A percentile compares a stretch with the other conserved stretches of the same genome.
These are phyloP conservation scores for Hymenoscyphus fraxineus DNA, from an alignment of 2,329 filamentous ascomycete genomes.

Conservation along the genomic window DNA sequence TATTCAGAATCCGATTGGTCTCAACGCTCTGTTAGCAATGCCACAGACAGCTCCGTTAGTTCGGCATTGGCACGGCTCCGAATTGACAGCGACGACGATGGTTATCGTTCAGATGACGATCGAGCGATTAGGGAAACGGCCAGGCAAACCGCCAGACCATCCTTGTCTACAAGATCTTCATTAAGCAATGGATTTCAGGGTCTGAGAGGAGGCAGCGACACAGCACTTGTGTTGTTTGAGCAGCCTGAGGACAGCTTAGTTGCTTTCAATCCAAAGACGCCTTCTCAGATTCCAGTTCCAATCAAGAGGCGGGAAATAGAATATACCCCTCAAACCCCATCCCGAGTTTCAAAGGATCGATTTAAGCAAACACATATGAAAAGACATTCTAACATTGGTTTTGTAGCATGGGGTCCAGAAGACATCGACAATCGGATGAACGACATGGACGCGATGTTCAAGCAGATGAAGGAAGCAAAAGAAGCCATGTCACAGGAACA, in stretches of 20 bases:
- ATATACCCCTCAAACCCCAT: neutral
- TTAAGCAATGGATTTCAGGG: slow-evolving; percentile 21
- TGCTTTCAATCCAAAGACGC: slow-evolving; percentile 28
- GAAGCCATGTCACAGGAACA: slow-evolving; percentile 64
- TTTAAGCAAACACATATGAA: slow-evolving; percentile 50
- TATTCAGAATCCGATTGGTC: slow-evolving; percentile 28
- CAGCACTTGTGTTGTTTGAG: slow-evolving; percentile 29
- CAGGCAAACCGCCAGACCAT: slow-evolving; percentile 12
- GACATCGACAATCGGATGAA: slow-evolving; percentile 72
- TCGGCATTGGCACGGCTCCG: slow-evolving; percentile 36
- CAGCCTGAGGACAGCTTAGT: slow-evolving; percentile 25
- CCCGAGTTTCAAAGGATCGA: neutral
- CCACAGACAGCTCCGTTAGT: slow-evolving; percentile 38
- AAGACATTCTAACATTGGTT: slow-evolving; percentile 67
- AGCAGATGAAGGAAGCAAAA: slow-evolving; percentile 68
- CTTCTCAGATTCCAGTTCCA: slow-evolving; percentile 35
- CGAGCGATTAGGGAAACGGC: slow-evolving; percentile 20
- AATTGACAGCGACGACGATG: slow-evolving; percentile 26
- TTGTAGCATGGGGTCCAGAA: slow-evolving; percentile 60
- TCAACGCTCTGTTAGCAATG: slow-evolving; percentile 18
- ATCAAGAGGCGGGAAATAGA: slow-evolving; percentile 25
- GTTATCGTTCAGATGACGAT: slow-evolving; percentile 13
- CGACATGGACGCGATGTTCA: slow-evolving; percentile 71
- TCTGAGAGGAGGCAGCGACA: slow-evolving; percentile 21
- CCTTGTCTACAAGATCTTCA: slow-evolving; percentile 24